These are phyloP conservation scores for Kodamaea anthophila DNA, from an alignment of 1,139 yeast species.

Conservation along the genomic window DNA sequence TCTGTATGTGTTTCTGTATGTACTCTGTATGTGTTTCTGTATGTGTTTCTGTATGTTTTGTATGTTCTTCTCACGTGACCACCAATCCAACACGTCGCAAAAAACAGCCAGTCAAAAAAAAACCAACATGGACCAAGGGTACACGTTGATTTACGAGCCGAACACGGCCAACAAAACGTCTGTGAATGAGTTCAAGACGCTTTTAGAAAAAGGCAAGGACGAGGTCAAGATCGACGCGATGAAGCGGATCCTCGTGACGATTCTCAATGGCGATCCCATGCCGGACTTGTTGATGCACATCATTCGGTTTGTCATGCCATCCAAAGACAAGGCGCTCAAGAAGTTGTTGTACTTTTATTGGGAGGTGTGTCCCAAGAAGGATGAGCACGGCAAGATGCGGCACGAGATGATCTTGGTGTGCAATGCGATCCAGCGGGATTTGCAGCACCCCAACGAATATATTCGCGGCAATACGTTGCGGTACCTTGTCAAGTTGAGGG, in stretches of 20 bases:
- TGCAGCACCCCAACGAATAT: slow-evolving; percentile 97
- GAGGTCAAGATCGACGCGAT: slow-evolving; percentile 83
- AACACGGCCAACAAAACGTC: slow-evolving; percentile 67
- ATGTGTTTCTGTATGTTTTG: too few relatives aligned
- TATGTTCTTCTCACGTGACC: slow-evolving; percentile 6
- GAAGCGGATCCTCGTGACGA: slow-evolving; percentile 79
- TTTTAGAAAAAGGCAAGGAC: slow-evolving; percentile 86
- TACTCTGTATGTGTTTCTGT: too few relatives aligned
- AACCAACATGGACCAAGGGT: slow-evolving; percentile 45
- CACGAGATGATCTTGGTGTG: slow-evolving; percentile 99
- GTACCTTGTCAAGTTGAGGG: slow-evolving; percentile 83
- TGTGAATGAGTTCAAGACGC: slow-evolving; percentile 66
- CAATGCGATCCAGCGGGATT: slow-evolving; percentile 94
- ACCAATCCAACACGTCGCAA: slow-evolving; percentile 5
- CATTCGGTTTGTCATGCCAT: slow-evolving; percentile 95
- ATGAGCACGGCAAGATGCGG: slow-evolving; percentile 82
- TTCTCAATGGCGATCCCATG: slow-evolving; percentile 90
- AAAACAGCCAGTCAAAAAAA: slow-evolving; percentile 7
- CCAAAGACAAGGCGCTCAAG: slow-evolving; percentile 83
- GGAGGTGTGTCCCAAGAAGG: slow-evolving; percentile 96
- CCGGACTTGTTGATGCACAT: slow-evolving; percentile 97
- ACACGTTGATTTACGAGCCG: slow-evolving; percentile 73
- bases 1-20: too few relatives aligned
- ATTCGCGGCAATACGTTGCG: slow-evolving; percentile 93
- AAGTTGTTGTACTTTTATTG: slow-evolving; percentile 91